Percentiles rank a stretch among this genome's conserved stretches.
phyloP scores from a whole-genome alignment of 768 basidiomycete species.

The Kwoniella mangroviensis region DNA sequence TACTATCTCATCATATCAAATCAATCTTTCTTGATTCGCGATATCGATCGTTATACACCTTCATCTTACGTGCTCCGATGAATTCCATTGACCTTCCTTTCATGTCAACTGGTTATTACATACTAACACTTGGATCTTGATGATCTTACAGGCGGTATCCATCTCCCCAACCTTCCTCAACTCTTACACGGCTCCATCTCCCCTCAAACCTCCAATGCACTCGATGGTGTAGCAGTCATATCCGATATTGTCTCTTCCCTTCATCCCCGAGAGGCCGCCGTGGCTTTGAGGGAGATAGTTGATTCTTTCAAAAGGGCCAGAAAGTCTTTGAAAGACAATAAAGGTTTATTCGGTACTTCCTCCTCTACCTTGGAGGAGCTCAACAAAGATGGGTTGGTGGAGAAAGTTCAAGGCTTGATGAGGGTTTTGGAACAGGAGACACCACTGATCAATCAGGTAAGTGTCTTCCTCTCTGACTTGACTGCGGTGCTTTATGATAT shows the following conservation, averaged over 20 bases:
- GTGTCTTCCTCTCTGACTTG: neutral
- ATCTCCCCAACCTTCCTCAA: conserved; percentile 73
- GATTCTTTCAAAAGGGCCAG: conserved; percentile 45
- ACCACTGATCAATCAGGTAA: conserved; percentile 78
- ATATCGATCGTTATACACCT: too few relatives aligned
- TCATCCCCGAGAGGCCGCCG: conserved; percentile 65
- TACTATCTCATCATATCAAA: neutral
- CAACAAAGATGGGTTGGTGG: conserved; percentile 32
- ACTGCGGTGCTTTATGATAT: too few relatives aligned
- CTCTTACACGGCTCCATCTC: conserved; percentile 75
- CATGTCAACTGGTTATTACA: too few relatives aligned
- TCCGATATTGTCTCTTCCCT: conserved; percentile 78
- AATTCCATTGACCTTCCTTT: too few relatives aligned
- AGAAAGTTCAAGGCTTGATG: conserved; percentile 64
- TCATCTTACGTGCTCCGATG: too few relatives aligned
- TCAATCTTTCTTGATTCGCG: too few relatives aligned
- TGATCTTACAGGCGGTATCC: conserved; percentile 74
- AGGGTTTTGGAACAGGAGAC: conserved; percentile 62
- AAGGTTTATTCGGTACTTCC: conserved; percentile 62
- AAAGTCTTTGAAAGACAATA: conserved; percentile 56
- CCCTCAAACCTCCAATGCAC: conserved; percentile 61
- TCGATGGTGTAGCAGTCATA: conserved; percentile 86
- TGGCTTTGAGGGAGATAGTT: conserved; percentile 35
- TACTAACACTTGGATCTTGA: too few relatives aligned
- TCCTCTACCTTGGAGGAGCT: conserved; percentile 6